Conservation (phyloP, 192 early-diverging fungal genomes). For the Polychytrium aggregatum region DNA sequence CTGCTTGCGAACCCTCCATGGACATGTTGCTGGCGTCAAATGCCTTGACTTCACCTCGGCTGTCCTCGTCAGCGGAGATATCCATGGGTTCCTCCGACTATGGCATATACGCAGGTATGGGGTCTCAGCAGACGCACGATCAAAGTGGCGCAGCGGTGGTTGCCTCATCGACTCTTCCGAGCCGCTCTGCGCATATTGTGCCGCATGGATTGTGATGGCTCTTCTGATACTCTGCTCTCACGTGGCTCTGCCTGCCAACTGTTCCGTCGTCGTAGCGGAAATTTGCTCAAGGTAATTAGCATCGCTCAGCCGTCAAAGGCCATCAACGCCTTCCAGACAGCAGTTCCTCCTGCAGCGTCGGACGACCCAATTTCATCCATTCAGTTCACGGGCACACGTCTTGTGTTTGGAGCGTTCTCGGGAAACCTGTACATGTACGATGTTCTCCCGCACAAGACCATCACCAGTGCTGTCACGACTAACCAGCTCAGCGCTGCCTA, state of each 20-base stretch:
- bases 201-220: too few species aligned
- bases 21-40: slow-evolving; percentile 20
- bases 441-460: slow-evolving; percentile 4
- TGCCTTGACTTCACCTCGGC: slow-evolving; percentile 17
- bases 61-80: slow-evolving; percentile 18
- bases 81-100: slow-evolving; percentile 14
- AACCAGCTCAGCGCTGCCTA: slow-evolving; percentile 3
- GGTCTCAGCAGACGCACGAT: too few species aligned
- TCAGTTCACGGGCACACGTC: slow-evolving; percentile 1
- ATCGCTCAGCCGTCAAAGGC: too few species aligned
- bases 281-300: too few species aligned
- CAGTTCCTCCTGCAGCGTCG: not conserved
- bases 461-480: not conserved
- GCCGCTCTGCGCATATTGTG: too few species aligned
- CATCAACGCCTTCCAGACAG: too few species aligned
- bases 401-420: slow-evolving; percentile 16
- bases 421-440: slow-evolving; percentile 11
- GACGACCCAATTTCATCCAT: slow-evolving; percentile 18
- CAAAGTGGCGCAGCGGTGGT: too few species aligned
- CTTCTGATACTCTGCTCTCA: too few species aligned
- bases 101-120: slow-evolving; percentile 31
- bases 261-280: too few species aligned
- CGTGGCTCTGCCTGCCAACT: too few species aligned
- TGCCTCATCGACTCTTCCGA: too few species aligned
- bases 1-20: slow-evolving; percentile 15